Conservation (phyloP, 208 protist species). For the Leishmania tropica region DNA sequence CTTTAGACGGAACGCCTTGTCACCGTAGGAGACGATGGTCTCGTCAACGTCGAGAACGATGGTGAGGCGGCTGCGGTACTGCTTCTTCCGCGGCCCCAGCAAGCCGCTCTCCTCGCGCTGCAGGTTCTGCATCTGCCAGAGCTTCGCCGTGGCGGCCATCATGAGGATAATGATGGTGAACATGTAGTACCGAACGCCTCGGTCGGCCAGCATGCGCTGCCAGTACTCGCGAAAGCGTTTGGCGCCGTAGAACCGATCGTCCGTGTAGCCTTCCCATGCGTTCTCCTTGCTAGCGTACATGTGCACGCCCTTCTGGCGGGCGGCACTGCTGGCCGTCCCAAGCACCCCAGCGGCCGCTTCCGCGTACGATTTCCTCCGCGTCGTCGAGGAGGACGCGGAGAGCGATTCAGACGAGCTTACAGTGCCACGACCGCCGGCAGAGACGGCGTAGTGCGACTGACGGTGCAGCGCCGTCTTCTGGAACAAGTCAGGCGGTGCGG, state of each 20-base stretch:
- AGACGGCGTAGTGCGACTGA: constrained; percentile 31
- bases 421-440: constrained; percentile 15
- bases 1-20: constrained; percentile 90
- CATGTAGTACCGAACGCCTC: constrained; percentile 81
- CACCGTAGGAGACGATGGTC: constrained; percentile 89
- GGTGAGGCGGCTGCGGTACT: constrained; percentile 81
- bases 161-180: constrained; percentile 70
- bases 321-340: constrained; percentile 20
- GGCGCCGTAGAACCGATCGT: constrained; percentile 84
- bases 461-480: constrained; percentile 28
- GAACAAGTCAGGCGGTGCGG: constrained; percentile 29
- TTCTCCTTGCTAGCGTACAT: constrained; percentile 92
- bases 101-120: constrained; percentile 58
- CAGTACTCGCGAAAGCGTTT: constrained; percentile 82
- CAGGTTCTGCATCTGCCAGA: constrained; percentile 65
- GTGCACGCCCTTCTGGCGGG: constrained; percentile 51
- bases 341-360: constrained; percentile 31
- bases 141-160: constrained; percentile 42
- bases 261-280: constrained; percentile 81
- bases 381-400: background rate
- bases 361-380: constrained; percentile 34
- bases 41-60: constrained; percentile 91
- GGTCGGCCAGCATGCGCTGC: constrained; percentile 65
- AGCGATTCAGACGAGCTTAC: background rate
- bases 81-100: constrained; percentile 81